Base-by-base conservation (phyloP, 768 basidiomycete genomes). In the Pluteus cervinus region DNA sequence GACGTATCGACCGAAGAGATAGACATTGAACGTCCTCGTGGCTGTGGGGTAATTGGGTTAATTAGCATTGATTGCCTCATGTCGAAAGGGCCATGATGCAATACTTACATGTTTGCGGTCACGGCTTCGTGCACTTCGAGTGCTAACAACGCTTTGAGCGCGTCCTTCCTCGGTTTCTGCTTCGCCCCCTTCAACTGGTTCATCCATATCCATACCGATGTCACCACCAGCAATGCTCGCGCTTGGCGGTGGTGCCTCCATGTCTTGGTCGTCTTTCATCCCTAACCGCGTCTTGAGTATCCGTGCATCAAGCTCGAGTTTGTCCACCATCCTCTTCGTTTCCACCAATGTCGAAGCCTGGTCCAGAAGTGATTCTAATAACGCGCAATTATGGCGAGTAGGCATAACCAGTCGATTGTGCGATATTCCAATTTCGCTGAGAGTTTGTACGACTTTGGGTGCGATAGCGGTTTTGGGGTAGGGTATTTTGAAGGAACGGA, bases 351-450 rank as follows among this genome's bases (percentile, higher is more conserved):
- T 68, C 4, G 71, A 72, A 1, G 87, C 76, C 3, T 84, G 78
- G 4, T 82, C 79, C 30, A 93, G 51, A 11, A 98, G 59, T 10
- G 68, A 65, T 44, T 96, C 91, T 14, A 92, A 66, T 47, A 75
- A 76, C 36, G 73, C 67, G 37, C 81, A 69, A 46, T 91, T 96
- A 17, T 81, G 79, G 25, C 79, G 72, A 2, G 96, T 97, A 12
- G 96, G 96, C 91, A 98, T 97, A 43, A 94, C 86, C 34, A 99
- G 72, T 8, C 85, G 78, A 11, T 72, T 73, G 39, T 79, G 68
- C 11, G 73, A 71, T 8, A 96, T 63, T 10, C 83, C 81, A 8
- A 93, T 69, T 59, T 97, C 92, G 5, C 69, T 55, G 11, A 97
- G 71, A 10, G 82, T 72, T 41, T 83, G 79, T 7, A 79, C 69